A percentile compares a stretch with the other conserved stretches of the same genome.
These are phyloP conservation scores for Tulasnella sp. DNA, from an alignment of 768 basidiomycete genomes.

Conservation along the genomic window DNA sequence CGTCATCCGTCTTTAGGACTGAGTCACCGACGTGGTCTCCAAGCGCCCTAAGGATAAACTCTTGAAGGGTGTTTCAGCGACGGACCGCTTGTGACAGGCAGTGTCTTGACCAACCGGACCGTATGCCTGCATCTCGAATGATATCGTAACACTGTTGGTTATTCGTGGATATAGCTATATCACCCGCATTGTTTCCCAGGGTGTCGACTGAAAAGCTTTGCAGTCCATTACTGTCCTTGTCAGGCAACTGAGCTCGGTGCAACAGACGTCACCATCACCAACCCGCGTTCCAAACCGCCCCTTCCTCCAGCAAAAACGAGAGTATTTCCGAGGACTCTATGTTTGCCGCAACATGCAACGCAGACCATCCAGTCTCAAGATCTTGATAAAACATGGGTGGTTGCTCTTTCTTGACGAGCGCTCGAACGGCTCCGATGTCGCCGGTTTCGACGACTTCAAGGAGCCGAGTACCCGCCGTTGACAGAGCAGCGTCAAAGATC, in stretches of 20 bases:
- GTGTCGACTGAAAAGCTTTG: slow-evolving; percentile 57
- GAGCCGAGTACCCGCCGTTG: slow-evolving; percentile 14
- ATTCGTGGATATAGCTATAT: slow-evolving; percentile 85
- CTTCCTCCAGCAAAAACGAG: slow-evolving; percentile 64
- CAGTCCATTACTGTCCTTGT: slow-evolving; percentile 7
- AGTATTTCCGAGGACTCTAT: slow-evolving; percentile 62
- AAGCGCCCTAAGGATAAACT: slow-evolving; percentile 66
- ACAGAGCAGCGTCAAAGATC: neutral
- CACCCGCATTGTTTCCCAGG: slow-evolving; percentile 77
- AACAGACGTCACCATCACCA: slow-evolving; percentile 33
- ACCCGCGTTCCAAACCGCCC: slow-evolving; percentile 91
- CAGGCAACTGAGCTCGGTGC: slow-evolving; percentile 2
- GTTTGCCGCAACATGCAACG: slow-evolving; percentile 83
- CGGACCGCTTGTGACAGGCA: slow-evolving; percentile 29
- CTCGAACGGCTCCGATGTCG: slow-evolving; percentile 20
- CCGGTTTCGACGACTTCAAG: slow-evolving; percentile 30
- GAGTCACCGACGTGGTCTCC: slow-evolving; percentile 35
- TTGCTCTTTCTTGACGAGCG: slow-evolving; percentile 48
- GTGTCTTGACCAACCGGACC: slow-evolving; percentile 59
- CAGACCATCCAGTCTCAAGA: slow-evolving; percentile 69
- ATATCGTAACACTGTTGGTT: slow-evolving; percentile 65
- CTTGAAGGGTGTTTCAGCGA: slow-evolving; percentile 41
- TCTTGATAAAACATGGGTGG: slow-evolving; percentile 91
- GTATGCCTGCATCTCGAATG: slow-evolving; percentile 89
- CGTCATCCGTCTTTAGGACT: slow-evolving; percentile 51